Conservation (phyloP, 2,329 filamentous ascomycete species). For the Cyphellophora attinorum region DNA sequence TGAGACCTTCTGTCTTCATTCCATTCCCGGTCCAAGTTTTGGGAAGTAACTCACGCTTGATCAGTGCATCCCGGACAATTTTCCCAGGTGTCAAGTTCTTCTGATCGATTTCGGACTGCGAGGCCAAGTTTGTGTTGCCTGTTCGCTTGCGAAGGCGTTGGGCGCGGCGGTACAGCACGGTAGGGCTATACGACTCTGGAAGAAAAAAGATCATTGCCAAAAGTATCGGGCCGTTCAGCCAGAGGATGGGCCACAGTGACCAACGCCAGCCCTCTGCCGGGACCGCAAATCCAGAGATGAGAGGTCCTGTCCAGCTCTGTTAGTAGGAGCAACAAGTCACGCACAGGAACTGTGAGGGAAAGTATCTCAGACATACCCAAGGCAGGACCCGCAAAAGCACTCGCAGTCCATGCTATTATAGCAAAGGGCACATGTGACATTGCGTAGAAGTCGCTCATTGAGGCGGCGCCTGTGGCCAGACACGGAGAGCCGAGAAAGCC, state of each 20-base stretch:
- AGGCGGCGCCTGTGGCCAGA: constrained; percentile 48
- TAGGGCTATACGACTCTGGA: constrained; percentile 53
- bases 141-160: constrained; percentile 52
- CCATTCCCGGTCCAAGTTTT: no score
- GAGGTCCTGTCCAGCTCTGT: constrained; percentile 21
- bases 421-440: constrained; percentile 42
- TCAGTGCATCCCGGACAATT: constrained; percentile 46
- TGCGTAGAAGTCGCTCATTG: constrained; percentile 29
- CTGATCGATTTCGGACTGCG: constrained; percentile 57
- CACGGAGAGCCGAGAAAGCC: constrained; percentile 59
- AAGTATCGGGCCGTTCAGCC: constrained; percentile 50
- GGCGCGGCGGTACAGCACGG: constrained; percentile 53
- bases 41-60: no score
- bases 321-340: neutral
- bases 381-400: constrained; percentile 21
- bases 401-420: constrained; percentile 49
- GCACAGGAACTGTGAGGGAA: no score
- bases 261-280: constrained; percentile 51
- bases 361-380: constrained; percentile 6
- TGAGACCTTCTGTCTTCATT: no score
- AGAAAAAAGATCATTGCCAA: constrained; percentile 53
- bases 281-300: constrained; percentile 53
- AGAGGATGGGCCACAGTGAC: constrained; percentile 51
- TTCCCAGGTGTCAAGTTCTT: constrained; percentile 37
- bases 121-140: constrained; percentile 46